phyloP scores from a whole-genome alignment of 2,329 filamentous ascomycete genomes.

The Aspergillus candidus region DNA sequence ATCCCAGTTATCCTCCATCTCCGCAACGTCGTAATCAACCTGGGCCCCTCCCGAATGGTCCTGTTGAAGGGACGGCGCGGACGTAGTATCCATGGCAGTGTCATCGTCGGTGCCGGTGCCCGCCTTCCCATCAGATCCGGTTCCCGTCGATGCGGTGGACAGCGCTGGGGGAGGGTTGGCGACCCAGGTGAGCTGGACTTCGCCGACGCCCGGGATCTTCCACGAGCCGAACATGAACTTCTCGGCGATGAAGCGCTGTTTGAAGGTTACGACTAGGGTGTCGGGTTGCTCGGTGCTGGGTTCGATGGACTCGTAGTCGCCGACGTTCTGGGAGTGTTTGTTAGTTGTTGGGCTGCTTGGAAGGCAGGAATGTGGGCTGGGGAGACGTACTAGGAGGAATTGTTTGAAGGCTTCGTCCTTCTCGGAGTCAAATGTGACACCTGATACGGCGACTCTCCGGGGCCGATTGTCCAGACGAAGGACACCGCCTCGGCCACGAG shows the following conservation, averaged over 20 bases:
- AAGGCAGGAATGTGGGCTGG: background rate
- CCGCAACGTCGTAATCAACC: constrained; percentile 48
- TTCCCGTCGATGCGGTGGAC: constrained; percentile 8
- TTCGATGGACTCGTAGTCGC: constrained; percentile 43
- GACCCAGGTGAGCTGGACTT: constrained; percentile 53
- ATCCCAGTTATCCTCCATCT: constrained; percentile 43
- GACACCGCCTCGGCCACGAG: constrained; percentile 44
- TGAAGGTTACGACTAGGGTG: constrained; percentile 41
- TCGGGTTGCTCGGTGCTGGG: constrained; percentile 34
- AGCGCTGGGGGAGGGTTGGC: constrained; percentile 30
- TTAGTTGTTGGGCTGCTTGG: constrained; percentile 9
- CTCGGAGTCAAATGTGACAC: constrained; percentile 42
- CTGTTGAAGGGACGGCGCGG: constrained; percentile 10
- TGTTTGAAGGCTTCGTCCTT: constrained; percentile 53
- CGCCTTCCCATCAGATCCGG: constrained; percentile 17
- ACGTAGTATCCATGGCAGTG: constrained; percentile 26
- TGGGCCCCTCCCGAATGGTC: constrained; percentile 23
- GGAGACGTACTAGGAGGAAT: constrained; percentile 45
- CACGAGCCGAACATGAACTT: constrained; percentile 45
- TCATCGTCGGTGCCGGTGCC: constrained; percentile 22
- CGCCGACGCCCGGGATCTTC: constrained; percentile 48
- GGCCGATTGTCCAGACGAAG: constrained; percentile 55
- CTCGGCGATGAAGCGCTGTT: constrained; percentile 49
- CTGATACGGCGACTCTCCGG: constrained; percentile 47
- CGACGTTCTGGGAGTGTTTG: constrained; percentile 34